Base-by-base conservation (phyloP, 2,329 filamentous ascomycete species). In the Metarhizium humberi region DNA sequence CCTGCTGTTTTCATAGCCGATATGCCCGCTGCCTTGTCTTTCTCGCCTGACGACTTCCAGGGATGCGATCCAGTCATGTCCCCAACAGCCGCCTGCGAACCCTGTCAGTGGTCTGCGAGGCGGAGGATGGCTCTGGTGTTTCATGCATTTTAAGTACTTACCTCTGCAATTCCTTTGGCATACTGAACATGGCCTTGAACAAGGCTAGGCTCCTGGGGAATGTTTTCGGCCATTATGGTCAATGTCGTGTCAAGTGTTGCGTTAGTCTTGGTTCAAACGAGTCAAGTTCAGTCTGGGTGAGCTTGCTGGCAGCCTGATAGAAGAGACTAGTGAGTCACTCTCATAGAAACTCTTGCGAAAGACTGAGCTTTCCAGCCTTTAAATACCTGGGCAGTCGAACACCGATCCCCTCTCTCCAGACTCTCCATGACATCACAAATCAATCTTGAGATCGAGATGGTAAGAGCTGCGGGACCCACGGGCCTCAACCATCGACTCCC, bases 131-230 rank as follows among this genome's bases (percentile, higher is more conserved):
- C 45, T 16, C 7, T 48, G 25, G 25, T 25, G 25, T 25, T 25
- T 25, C 25, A 25, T 25, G 25, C 25, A 25, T 25, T 4, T 4
- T 25, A 25, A 25, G 25, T 29, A 6, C 45, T 5, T 69, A 85
- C 86, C 72, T 86, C 82, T 55, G 81, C 78, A 6, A 81, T 81
- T 53, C 85, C 86, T 64, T 88, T 88, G 63, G 82, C 77, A 63
- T 87, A 89, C 64, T 87, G 81, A 36, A 77, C 83, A 66, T 88
- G 86, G 46, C 79, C 77, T 56, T 77, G 74, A 47, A 88, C 64
- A 59, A 89, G 82, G 48, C 83, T 78, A 20, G 84, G 80, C 57
- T 81, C 73, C 57, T 75, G 53, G 7, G 55, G 7, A 7, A 16
- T 54, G 7, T 48, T 43, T 25, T 46, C 52, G 42, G 55, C 47